These are phyloP conservation scores for Boletus insuetus DNA, from an alignment of 768 basidiomycete species.

Conservation along the genomic window DNA sequence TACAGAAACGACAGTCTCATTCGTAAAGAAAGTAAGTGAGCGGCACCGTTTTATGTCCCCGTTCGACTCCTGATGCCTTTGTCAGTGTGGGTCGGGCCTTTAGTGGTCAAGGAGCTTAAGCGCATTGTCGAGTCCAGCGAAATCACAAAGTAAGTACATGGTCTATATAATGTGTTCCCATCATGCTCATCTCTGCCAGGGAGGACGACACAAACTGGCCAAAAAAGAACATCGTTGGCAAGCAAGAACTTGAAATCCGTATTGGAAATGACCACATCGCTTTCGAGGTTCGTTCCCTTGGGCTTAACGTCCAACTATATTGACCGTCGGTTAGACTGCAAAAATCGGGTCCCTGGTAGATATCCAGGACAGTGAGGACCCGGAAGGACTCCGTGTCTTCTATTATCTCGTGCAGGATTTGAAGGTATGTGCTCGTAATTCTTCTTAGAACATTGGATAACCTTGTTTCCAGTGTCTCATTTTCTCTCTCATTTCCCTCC, in stretches of 20 bases:
- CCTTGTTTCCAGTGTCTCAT: conserved; percentile 75
- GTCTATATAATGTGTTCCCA: not conserved
- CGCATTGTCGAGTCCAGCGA: conserved; percentile 91
- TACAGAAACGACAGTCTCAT: conserved; percentile 97
- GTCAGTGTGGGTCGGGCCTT: conserved; percentile 90
- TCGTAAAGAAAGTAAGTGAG: conserved; percentile 94
- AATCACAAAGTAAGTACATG: conserved; percentile 72
- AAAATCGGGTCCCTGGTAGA: conserved; percentile 98
- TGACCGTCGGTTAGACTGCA: conserved; percentile 65
- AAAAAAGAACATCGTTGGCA: conserved; percentile 97
- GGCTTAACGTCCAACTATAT: not conserved
- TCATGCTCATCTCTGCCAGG: conserved; percentile 42
- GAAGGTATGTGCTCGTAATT: conserved; percentile 53
- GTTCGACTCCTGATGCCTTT: not conserved
- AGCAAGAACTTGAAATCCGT: conserved; percentile 96
- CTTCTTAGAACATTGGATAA: not conserved
- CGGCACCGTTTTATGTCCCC: conserved; percentile 10
- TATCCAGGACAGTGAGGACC: conserved; percentile 95
- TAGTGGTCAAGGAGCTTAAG: conserved; percentile 93
- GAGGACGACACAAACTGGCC: conserved; percentile 99
- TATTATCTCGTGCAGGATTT: conserved; percentile 99
- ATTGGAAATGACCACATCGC: conserved; percentile 94
- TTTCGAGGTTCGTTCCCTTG: conserved; percentile 69
- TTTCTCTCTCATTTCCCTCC: conserved; percentile 95
- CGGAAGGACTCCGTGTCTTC: conserved; percentile 95